Conservation (phyloP, 257 asterid species). For the Vinca minor region DNA sequence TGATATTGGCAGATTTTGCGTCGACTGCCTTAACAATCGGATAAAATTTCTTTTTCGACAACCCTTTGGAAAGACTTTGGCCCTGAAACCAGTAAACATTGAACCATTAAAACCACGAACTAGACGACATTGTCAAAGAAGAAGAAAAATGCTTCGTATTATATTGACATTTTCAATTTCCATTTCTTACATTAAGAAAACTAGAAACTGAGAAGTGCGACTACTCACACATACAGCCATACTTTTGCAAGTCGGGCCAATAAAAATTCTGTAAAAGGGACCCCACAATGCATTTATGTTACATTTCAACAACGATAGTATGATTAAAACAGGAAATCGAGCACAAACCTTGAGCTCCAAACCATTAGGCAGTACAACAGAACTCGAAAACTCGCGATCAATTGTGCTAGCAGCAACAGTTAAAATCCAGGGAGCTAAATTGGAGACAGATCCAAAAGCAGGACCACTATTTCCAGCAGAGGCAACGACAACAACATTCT, state of each 20-base stretch:
- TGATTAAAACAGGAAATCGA: too few species aligned
- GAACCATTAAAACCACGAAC: too few species aligned
- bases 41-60: slow-evolving; percentile 25
- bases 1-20: slow-evolving; percentile 32
- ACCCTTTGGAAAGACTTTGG: slow-evolving; percentile 29
- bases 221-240: too few species aligned
- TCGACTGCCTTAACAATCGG: slow-evolving; percentile 32
- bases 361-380: slow-evolving; percentile 15
- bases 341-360: slow-evolving; percentile 20
- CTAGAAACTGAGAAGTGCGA: too few species aligned
- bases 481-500: not conserved
- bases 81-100: slow-evolving; percentile 27
- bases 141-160: too few species aligned
- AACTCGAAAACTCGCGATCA: not conserved
- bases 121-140: too few species aligned
- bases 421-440: slow-evolving; percentile 6
- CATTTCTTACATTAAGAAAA: too few species aligned
- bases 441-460: not conserved
- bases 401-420: slow-evolving; percentile 6
- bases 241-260: too few species aligned
- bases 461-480: slow-evolving; percentile 13
- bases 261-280: too few species aligned
- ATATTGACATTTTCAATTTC: too few species aligned
- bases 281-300: too few species aligned
- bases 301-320: too few species aligned